Conservation (phyloP, 352 stramenopile genomes). For the Stephanocyclus meneghinianus region DNA sequence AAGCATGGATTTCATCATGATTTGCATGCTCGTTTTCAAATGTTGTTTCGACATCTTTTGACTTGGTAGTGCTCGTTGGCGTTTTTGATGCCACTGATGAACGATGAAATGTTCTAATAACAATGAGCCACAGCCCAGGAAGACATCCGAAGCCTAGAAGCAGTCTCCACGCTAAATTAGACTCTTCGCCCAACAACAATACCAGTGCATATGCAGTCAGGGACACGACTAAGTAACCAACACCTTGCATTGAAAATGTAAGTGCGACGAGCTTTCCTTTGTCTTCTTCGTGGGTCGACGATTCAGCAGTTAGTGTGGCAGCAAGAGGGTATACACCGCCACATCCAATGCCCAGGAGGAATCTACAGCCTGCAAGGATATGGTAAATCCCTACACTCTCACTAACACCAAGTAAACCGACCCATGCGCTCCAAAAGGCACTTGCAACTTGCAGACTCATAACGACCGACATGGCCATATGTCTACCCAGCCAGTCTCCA, state of each 20-base stretch:
- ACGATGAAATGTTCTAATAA: constrained; percentile 24
- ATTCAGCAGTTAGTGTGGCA: constrained; percentile 73
- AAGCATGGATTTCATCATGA: background rate
- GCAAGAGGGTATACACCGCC: constrained; percentile 81
- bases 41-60: background rate
- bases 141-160: constrained; percentile 54
- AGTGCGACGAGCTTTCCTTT: constrained; percentile 57
- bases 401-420: constrained; percentile 16
- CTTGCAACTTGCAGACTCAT: constrained; percentile 61
- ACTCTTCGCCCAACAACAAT: constrained; percentile 43
- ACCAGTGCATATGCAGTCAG: constrained; percentile 62
- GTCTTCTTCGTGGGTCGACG: constrained; percentile 33
- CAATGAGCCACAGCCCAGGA: constrained; percentile 48
- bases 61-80: background rate
- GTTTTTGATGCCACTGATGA: background rate
- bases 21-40: background rate
- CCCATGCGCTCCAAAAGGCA: constrained; percentile 47
- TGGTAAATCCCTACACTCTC: constrained; percentile 14
- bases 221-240: constrained; percentile 73
- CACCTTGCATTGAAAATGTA: constrained; percentile 77
- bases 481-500: constrained; percentile 60
- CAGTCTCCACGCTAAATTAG: constrained; percentile 58
- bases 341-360: constrained; percentile 77
- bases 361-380: constrained; percentile 58
- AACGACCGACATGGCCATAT: constrained; percentile 55